These are phyloP conservation scores for Acanthamoeba rhysodes DNA, from an alignment of 208 protist genomes.

Conservation along the genomic window DNA sequence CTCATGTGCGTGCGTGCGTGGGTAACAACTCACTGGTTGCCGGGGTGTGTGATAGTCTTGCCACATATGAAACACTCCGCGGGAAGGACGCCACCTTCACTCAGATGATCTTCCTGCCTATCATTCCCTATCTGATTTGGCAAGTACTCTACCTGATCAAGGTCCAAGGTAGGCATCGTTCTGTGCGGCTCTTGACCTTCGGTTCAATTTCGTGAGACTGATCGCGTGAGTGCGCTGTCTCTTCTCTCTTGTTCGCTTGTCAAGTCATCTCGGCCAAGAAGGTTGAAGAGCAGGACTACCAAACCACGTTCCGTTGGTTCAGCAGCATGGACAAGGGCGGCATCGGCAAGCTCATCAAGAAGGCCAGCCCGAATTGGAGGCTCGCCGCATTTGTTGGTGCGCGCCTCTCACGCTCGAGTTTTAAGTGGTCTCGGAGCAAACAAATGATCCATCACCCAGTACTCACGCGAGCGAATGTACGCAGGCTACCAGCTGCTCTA, in stretches of 20 bases:
- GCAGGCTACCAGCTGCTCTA: slow-evolving; percentile 80
- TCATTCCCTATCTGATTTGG: slow-evolving; percentile 81
- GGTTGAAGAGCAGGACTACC: slow-evolving; percentile 76
- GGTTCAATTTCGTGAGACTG: not conserved
- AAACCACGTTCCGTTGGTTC: slow-evolving; percentile 81
- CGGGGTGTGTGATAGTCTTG: not conserved
- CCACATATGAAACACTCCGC: slow-evolving; percentile 48
- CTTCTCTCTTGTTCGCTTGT: not conserved
- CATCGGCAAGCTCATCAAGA: slow-evolving; percentile 77
- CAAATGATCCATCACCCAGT: not conserved
- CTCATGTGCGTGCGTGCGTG: not conserved
- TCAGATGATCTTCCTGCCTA: slow-evolving; percentile 68
- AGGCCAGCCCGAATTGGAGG: not conserved
- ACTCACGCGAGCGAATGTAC: not conserved
- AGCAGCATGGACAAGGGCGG: slow-evolving; percentile 58
- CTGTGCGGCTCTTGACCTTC: not conserved
- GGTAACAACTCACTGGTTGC: not conserved
- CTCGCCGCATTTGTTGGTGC: slow-evolving; percentile 22
- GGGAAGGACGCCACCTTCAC: slow-evolving; percentile 26
- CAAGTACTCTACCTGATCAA: slow-evolving; percentile 82
- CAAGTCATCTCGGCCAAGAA: slow-evolving; percentile 73
- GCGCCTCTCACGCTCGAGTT: not conserved
- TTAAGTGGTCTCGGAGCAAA: not conserved
- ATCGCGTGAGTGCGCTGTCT: not conserved
- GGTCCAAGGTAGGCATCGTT: slow-evolving; percentile 51